Evolutionary conservation across 73 alveolate genomes (phyloP), one percentile per base, ranked within the genome.

Genomic region (Durusdinium trenchii): DNA sequence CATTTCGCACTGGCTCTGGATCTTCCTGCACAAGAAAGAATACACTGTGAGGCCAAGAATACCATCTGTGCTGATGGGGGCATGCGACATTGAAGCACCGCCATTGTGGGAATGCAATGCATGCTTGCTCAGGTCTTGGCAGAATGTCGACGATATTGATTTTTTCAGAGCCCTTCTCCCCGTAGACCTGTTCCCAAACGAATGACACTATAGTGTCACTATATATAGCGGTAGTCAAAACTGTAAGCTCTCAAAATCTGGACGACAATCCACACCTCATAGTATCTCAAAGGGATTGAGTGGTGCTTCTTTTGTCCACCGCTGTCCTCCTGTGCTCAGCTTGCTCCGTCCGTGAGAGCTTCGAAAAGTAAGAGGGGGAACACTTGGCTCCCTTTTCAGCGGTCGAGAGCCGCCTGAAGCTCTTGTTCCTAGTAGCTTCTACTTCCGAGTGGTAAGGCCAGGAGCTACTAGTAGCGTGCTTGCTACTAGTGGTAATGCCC

Each of bases 1-100:
- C 98, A 91, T 91, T 46, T 91, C 98, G 50, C 98, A 91, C 78
- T 91, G 98, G 89, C 98, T 91, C 67, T 91, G 98, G 89, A 91
- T 91, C 43, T 91, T 91, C 98, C 98, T 91, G 54, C 6, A 36
- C 85, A 75, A 26, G 36, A 75, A n/a, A n/a, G n/a, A n/a, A n/a
- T n/a, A n/a, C n/a, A n/a, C n/a, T n/a, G n/a, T n/a, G n/a, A n/a
- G n/a, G n/a, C n/a, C n/a, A n/a, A n/a, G n/a, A n/a, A n/a, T n/a
- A n/a, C n/a, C n/a, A n/a, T n/a, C n/a, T n/a, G n/a, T n/a, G n/a
- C n/a, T n/a, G n/a, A n/a, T n/a, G n/a, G n/a, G n/a, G n/a, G n/a
- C n/a, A n/a, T n/a, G n/a, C n/a, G n/a, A n/a, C n/a, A n/a, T n/a
- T n/a, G n/a, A n/a, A n/a, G n/a, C n/a, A n/a, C n/a, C n/a, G 28